Conservation (phyloP, 345 rosid species). For the Syzygium jambos region DNA sequence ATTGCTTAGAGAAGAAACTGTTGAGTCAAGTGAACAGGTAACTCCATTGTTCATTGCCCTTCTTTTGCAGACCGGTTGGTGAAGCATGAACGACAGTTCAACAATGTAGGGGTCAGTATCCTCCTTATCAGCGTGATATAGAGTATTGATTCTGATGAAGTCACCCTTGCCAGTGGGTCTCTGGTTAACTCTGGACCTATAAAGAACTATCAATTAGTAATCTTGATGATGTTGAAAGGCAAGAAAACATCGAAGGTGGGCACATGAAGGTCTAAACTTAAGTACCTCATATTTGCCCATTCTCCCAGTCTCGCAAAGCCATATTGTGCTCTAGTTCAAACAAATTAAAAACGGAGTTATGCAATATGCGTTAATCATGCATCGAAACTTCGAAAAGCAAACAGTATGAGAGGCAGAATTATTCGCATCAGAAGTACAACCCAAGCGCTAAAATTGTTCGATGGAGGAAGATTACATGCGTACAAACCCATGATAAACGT, state of each 20-base stretch:
- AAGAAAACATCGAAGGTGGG: not conserved
- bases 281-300: constrained; percentile 93
- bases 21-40: constrained; percentile 13
- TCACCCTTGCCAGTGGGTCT: constrained; percentile 62
- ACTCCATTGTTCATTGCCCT: constrained; percentile 50
- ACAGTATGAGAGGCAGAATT: not conserved
- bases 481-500: not conserved
- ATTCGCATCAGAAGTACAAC: not conserved
- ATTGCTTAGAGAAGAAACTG: not conserved
- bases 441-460: not conserved
- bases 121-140: constrained; percentile 92
- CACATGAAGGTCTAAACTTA: not conserved
- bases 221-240: not conserved
- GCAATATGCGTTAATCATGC: not conserved
- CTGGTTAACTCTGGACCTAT: constrained; percentile 54
- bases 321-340: constrained; percentile 70
- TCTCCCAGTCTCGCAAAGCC: constrained; percentile 99
- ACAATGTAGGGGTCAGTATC: constrained; percentile 70
- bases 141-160: constrained; percentile 72
- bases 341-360: not conserved
- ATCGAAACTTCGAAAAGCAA: not conserved
- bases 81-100: constrained; percentile 83
- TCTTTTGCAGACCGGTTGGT: constrained; percentile 66
- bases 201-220: not conserved
- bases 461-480: not conserved